A percentile compares a stretch with the other conserved stretches of the same genome.
Conservation (phyloP, 1,284 basidiomycete species). For the Puccinia horiana region DNA sequence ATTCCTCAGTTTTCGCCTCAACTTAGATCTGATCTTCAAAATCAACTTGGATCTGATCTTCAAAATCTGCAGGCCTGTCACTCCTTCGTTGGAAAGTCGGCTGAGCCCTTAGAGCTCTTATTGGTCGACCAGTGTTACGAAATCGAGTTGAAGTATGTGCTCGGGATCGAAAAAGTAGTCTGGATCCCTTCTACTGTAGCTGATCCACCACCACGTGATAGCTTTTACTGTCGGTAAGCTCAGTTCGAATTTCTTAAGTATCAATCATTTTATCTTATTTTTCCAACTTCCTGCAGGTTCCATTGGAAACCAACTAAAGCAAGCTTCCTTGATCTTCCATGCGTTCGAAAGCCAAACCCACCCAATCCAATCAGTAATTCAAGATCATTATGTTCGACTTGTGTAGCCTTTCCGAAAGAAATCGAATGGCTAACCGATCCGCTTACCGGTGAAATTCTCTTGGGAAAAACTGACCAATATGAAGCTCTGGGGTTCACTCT, state of each 20-base stretch:
- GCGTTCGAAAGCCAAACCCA: not conserved
- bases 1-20: not conserved
- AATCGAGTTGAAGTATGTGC: slow-evolving; percentile 12
- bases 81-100: slow-evolving; percentile 14
- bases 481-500: slow-evolving; percentile 21
- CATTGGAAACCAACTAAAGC: slow-evolving; percentile 29
- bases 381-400: slow-evolving; percentile 11
- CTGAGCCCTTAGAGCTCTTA: slow-evolving; percentile 13
- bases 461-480: slow-evolving; percentile 29
- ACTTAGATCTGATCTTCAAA: not conserved
- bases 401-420: slow-evolving; percentile 6
- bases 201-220: not conserved
- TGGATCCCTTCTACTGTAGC: not conserved
- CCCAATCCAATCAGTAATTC: slow-evolving; percentile 9
- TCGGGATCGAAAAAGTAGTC: not conserved
- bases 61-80: not conserved
- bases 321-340: not conserved
- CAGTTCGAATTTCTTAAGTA: not conserved
- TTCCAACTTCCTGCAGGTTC: not conserved
- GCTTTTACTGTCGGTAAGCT: slow-evolving; percentile 30
- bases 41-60: not conserved
- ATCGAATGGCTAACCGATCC: slow-evolving; percentile 33
- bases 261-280: not conserved
- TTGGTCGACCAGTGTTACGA: slow-evolving; percentile 42
- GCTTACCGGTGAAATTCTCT: not conserved